Percentiles rank a stretch among this genome's conserved stretches.
phyloP scores from a whole-genome alignment of 345 rosid genomes.

The Bruguiera parviflora region DNA sequence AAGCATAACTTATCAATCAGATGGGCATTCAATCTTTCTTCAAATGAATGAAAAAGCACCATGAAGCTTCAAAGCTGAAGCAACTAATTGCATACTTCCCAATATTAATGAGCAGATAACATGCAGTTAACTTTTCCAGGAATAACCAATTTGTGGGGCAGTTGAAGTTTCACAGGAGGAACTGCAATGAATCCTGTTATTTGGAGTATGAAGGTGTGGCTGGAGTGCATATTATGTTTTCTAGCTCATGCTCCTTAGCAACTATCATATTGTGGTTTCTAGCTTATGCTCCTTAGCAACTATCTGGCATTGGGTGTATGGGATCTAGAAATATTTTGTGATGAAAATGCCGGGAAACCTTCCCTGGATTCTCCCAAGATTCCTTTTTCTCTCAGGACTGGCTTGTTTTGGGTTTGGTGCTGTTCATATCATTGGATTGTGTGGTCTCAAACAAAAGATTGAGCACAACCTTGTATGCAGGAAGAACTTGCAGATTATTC shows the following conservation, averaged over 20 bases:
- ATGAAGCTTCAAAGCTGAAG: neutral
- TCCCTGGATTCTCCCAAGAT: too few relatives aligned
- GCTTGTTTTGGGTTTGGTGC: too few relatives aligned
- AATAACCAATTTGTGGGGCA: neutral
- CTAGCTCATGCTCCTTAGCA: neutral
- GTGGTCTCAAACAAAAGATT: neutral
- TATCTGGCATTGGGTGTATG: too few relatives aligned
- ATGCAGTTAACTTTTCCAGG: too few relatives aligned
- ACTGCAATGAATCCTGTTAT: neutral
- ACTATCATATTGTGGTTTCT: neutral
- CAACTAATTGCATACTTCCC: neutral
- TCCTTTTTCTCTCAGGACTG: too few relatives aligned
- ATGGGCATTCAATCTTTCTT: constrained; percentile 8
- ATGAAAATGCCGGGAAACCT: too few relatives aligned
- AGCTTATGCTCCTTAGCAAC: neutral
- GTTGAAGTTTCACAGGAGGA: neutral
- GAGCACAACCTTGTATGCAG: neutral
- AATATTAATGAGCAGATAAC: neutral
- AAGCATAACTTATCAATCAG: constrained; percentile 20
- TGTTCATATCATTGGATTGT: too few relatives aligned
- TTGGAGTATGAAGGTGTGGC: neutral
- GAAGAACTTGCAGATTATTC: neutral
- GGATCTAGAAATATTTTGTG: too few relatives aligned
- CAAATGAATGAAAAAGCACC: neutral
- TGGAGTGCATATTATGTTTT: neutral